Evolutionary conservation across 441 rosid genomes (phyloP), one percentile per base, ranked within the genome.

Genomic region (Erodium trifolium): DNA sequence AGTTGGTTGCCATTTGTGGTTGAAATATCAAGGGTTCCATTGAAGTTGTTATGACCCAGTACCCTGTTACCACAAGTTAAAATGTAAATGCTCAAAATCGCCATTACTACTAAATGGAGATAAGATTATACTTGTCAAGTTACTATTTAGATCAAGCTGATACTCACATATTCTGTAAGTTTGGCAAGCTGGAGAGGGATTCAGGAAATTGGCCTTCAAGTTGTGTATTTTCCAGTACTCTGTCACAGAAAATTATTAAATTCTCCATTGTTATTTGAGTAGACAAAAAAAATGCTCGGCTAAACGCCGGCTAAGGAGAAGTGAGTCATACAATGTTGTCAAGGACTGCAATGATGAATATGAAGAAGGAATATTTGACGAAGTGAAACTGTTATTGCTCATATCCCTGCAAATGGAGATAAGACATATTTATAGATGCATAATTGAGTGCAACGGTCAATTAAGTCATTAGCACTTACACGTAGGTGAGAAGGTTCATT

Each of bases 351-450:
- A 78, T 4, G 77, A 67, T 45, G 80, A 63, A 60, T 87, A 49
- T 97, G 93, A 92, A 3, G 80, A 13, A 49, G 97, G 93, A 73
- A 90, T 41, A 0, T 62, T 70, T 35, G 93, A 60, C 14, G 64
- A 11, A 7, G 73, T 73, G 66, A 93, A 87, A 60, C 72, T 73
- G 47, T 92, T 94, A 70, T 90, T 90, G 80, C 99, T 92, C 71
- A 90, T 37, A 76, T 87, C 97, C 82, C 99, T 93, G 86, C 71
- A 77, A 19, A 75, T 62, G 10, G 65, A 23, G 7, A 62, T 23
- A 62, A 9, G 16, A 39, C 9, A 39, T 39, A 39, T 39, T 39
- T 6, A 9, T 39, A 39, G 45, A 9, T 39, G 45, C 45, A 39
- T 39, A 39, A 9, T 39, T 39, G 45, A 39, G 45, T 39, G 45